phyloP scores from a whole-genome alignment of 345 rosid genomes.

The Populus euphratica region DNA sequence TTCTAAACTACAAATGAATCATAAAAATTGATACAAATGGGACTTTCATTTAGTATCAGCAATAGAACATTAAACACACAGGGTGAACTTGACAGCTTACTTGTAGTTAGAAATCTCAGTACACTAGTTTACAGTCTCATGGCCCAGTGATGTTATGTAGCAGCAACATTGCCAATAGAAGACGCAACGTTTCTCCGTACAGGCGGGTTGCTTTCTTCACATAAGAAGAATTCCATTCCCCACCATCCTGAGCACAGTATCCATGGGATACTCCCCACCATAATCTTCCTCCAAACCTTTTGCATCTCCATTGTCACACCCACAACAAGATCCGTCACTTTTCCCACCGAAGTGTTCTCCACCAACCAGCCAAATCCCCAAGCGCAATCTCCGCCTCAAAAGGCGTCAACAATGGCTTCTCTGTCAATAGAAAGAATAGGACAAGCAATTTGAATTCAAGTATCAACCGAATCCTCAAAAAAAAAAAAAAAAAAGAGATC shows the following conservation, averaged over 20 bases:
- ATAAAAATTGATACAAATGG: background rate
- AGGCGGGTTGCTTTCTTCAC: conserved; percentile 56
- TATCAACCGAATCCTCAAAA: conserved; percentile 79
- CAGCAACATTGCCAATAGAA: background rate
- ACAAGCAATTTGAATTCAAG: conserved; percentile 95
- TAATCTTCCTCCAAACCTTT: conserved; percentile 21
- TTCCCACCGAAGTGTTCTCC: conserved; percentile 42
- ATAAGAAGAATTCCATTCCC: conserved; percentile 90
- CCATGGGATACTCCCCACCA: conserved; percentile 82
- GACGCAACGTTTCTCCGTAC: conserved; percentile 4
- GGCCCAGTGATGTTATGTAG: background rate
- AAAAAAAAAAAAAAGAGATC: conserved; percentile 63
- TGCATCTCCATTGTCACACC: conserved; percentile 24
- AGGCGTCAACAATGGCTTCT: conserved; percentile 70
- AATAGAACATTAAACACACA: too few species aligned
- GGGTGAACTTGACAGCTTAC: background rate
- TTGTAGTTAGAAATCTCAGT: background rate
- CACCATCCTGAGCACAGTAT: conserved; percentile 93
- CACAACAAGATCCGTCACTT: conserved; percentile 25
- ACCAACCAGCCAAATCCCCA: conserved; percentile 72
- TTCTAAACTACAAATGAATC: background rate
- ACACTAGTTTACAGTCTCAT: background rate
- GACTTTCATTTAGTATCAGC: background rate
- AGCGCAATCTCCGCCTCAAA: conserved; percentile 90
- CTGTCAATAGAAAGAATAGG: conserved; percentile 93